Evolutionary conservation across 1,284 basidiomycete genomes (phyloP), one percentile per base, ranked within the genome.

Genomic region (Microbotryomycetes sp.): DNA sequence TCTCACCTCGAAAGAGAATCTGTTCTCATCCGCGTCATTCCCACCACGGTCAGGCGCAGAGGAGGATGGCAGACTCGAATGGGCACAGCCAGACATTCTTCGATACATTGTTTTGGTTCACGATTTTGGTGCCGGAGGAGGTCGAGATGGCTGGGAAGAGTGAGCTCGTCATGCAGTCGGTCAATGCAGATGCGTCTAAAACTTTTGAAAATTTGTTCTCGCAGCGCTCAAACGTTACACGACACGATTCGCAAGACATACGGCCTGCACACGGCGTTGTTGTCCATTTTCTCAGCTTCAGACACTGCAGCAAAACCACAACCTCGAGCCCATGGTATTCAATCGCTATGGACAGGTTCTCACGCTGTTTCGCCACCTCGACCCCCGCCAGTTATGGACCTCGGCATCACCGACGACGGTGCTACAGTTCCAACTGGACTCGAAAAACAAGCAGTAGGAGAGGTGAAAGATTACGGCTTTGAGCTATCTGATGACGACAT

Each of bases 91-190:
- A 15, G 65, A 70, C 53, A 56, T 72, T 31, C 56, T 74, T 29
- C 60, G 73, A 7, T 74, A 73, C 52, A 68, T 73, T 53, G 62
- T 74, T 28, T 56, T 74, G 23, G 59, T 74, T 9, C 72, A 74
- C 59, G 72, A 74, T 47, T 31, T 45, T 15, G 64, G 63, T 16
- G 48, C 54, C 1, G 59, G 62, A 4, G 56, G 56, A 0, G 60
- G 57, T 5, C 26, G 25, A 16, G 45, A 52, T 15, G 59, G 45
- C 3, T 63, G 62, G 58, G 59, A 69, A 28, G 66, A 72, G 63
- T 66, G 30, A 56, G 62, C 12, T 59, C 16, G 52, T 42, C 7
- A 22, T 54, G 15, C n/a, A n/a, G 29, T 22, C 25, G 49, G 6
- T 23, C n/a, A 12, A 5, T 22, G 12, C 16, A 32, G 9, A 26